Base-by-base conservation (phyloP, 1,284 basidiomycete genomes). In the Cerrena zonata region DNA sequence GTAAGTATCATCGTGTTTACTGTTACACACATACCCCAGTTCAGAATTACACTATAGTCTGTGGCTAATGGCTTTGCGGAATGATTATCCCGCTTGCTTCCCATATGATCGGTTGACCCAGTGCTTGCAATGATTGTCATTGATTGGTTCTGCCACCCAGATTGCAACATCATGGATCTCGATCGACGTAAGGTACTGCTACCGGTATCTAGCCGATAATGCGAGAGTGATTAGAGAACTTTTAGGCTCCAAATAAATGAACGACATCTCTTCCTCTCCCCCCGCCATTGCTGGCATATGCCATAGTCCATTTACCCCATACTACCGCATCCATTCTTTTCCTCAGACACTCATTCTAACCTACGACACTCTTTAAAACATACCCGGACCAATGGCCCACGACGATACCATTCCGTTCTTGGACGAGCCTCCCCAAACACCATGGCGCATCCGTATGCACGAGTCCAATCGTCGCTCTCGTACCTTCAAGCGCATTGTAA, bases 401-500 rank as follows among this genome's bases (percentile, higher is more conserved):
- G 10, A 41, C 39, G n/a, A 22, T 18, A 7, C 39, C 21, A 41
- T 19, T 7, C 39, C 39, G 18, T 41, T 22, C 18, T 19, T 41
- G 7, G 21, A 22, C 36, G 47, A 49, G 5, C 47, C 47, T 18
- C 47, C 47, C 3, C n/a, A 26, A 13, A 12, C 26, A 15, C 47
- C 47, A 4, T 49, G 47, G 47, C 38, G 47, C 19, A 37, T 27
- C 18, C 27, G 36, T 19, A 18, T 38, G 18, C 5, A 26, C 19
- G 24, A 5, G 11, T 11, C 5, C 13, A 26, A n/a, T 30, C 30
- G 46, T 23, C 30, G 46, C 19, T 34, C 40, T 19, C 13, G 25
- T 19, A 15, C 15, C 7, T 12, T 45, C n/a, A 36, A 46, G 25
- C 42, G 49, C 22, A n/a, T 38, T 7, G 23, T 26, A 12, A 10